Evolutionary conservation across 805 yeast species (phyloP).

Genomic region (Blastobotrys mokoenaii): DNA sequence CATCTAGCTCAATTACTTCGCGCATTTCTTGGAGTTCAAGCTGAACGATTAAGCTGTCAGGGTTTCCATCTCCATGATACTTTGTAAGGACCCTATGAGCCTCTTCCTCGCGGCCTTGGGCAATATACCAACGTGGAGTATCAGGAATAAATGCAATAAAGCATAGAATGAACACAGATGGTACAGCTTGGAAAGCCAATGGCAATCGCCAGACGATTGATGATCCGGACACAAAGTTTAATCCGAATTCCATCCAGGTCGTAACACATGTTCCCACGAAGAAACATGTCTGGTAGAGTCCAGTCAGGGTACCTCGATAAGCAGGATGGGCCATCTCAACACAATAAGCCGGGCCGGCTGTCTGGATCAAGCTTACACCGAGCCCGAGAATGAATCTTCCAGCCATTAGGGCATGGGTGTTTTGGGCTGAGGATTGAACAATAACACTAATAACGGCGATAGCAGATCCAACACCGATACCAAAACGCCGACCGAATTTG

Average conservation of each 20-base stretch:
- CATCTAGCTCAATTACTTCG: conserved; percentile 8
- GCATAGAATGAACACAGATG: conserved; percentile 5
- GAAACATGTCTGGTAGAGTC: conserved; percentile 10
- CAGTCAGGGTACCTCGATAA: conserved; percentile 16
- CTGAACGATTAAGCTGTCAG: conserved; percentile 7
- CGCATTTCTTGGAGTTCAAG: conserved; percentile 10
- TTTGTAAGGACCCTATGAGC: conserved; percentile 7
- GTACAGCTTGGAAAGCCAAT: conserved; percentile 10
- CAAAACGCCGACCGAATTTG: conserved; percentile 8
- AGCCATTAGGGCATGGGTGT: conserved; percentile 7
- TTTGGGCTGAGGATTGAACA: conserved; percentile 5
- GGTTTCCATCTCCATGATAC: conserved; percentile 11
- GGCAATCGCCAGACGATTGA: conserved; percentile 13
- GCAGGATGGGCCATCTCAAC: conserved; percentile 17
- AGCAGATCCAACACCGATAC: conserved; percentile 10
- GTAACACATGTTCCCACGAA: conserved; percentile 12
- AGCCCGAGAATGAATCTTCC: conserved; percentile 17
- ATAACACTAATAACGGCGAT: conserved; percentile 5
- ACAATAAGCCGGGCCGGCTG: conserved; percentile 14
- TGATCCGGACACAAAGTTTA: conserved; percentile 4
- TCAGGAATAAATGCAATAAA: conserved; percentile 9
- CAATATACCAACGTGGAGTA: conserved; percentile 13
- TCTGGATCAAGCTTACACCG: conserved; percentile 11
- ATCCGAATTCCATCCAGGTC: conserved; percentile 11
- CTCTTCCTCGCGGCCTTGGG: conserved; percentile 7